Evolutionary conservation across 768 basidiomycete species (phyloP).

Genomic region (Suillus plorans): DNA sequence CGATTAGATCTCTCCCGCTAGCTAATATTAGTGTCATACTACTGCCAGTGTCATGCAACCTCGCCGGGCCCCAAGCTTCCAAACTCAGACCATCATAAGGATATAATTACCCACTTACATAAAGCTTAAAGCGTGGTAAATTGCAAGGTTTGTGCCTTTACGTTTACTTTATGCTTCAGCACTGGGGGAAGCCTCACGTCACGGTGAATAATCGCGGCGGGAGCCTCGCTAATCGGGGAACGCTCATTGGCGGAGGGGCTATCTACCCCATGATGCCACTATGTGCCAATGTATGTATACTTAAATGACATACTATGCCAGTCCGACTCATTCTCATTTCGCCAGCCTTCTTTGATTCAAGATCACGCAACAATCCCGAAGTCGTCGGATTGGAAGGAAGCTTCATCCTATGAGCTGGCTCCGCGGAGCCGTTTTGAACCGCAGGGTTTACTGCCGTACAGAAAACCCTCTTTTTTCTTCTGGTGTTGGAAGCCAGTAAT

Average conservation of each 20-base stretch:
- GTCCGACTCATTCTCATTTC: background rate
- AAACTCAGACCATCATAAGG: background rate
- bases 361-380: constrained; percentile 5
- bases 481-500: constrained; percentile 13
- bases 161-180: background rate
- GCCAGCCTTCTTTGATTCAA: background rate
- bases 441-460: constrained; percentile 21
- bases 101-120: background rate
- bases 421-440: constrained; percentile 24
- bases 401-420: constrained; percentile 18
- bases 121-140: background rate
- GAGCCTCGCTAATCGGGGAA: background rate
- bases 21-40: background rate
- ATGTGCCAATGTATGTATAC: background rate
- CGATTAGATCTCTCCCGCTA: background rate
- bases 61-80: background rate
- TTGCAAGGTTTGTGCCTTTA: background rate
- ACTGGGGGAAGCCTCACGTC: background rate
- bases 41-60: background rate
- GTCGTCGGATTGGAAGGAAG: background rate
- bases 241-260: background rate
- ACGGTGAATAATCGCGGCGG: background rate
- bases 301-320: background rate
- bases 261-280: background rate
- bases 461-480: constrained; percentile 15